phyloP scores from a whole-genome alignment of 805 yeast species.

The Candida nanaspora region DNA sequence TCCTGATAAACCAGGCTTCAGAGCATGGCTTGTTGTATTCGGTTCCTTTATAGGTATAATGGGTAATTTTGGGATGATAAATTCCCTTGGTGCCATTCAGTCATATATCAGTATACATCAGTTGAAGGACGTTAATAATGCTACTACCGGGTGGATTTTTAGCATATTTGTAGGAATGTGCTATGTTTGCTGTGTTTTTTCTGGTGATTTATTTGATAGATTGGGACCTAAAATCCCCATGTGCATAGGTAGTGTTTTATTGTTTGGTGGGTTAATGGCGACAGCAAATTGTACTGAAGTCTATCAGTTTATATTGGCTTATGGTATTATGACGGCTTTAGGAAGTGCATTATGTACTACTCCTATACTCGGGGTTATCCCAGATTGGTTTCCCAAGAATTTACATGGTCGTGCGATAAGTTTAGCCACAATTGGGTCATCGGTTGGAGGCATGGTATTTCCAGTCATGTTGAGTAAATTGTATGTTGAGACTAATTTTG shows the following conservation, averaged over 20 bases:
- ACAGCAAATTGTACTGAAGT: slow-evolving; percentile 33
- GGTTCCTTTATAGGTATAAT: slow-evolving; percentile 51
- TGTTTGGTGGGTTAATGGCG: slow-evolving; percentile 29
- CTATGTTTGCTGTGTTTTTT: slow-evolving; percentile 31
- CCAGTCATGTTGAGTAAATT: slow-evolving; percentile 42
- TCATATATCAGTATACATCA: slow-evolving; percentile 49
- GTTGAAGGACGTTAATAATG: slow-evolving; percentile 34
- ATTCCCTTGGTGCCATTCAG: slow-evolving; percentile 54
- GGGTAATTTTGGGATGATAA: slow-evolving; percentile 52
- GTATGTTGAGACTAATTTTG: slow-evolving; percentile 38
- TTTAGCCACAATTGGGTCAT: slow-evolving; percentile 46
- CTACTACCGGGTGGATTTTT: slow-evolving; percentile 57
- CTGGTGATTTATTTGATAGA: slow-evolving; percentile 36
- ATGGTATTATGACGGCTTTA: slow-evolving; percentile 33
- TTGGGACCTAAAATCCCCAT: slow-evolving; percentile 32
- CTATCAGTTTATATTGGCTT: slow-evolving; percentile 39
- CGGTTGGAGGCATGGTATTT: slow-evolving; percentile 44
- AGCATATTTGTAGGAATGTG: slow-evolving; percentile 43
- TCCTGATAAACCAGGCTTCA: slow-evolving; percentile 38
- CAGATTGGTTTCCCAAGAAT: slow-evolving; percentile 47
- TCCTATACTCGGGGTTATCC: slow-evolving; percentile 47
- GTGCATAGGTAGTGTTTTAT: slow-evolving; percentile 24
- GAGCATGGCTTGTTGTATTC: slow-evolving; percentile 29
- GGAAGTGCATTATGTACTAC: slow-evolving; percentile 43
- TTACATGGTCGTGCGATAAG: slow-evolving; percentile 52